These are phyloP conservation scores for Lumnitzera racemosa DNA, from an alignment of 345 rosid genomes.

Conservation along the genomic window DNA sequence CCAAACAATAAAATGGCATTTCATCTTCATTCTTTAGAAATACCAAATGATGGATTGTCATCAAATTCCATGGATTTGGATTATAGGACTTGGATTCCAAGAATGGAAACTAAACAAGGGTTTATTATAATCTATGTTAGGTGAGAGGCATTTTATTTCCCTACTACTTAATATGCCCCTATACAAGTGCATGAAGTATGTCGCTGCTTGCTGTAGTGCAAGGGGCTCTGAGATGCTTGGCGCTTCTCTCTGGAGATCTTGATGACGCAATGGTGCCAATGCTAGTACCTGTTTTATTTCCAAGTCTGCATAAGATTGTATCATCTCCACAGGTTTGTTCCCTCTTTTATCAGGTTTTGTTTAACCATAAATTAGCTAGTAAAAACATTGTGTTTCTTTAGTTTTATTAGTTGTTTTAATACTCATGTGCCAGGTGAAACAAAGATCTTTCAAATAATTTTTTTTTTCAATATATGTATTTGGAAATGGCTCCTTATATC, in stretches of 20 bases:
- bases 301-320: slow-evolving; percentile 67
- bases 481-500: too few relatives aligned
- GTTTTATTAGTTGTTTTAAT: background rate
- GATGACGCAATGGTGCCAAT: slow-evolving; percentile 74
- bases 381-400: background rate
- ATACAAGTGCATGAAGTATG: slow-evolving; percentile 8
- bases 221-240: slow-evolving; percentile 84
- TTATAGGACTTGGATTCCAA: too few relatives aligned
- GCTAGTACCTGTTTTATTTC: slow-evolving; percentile 70
- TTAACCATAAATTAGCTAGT: background rate
- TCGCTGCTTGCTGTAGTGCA: slow-evolving; percentile 43
- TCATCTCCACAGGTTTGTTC: slow-evolving; percentile 71
- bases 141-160: too few relatives aligned
- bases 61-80: too few relatives aligned
- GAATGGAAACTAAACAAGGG: too few relatives aligned
- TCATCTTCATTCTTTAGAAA: too few relatives aligned
- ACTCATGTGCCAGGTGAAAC: too few relatives aligned
- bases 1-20: too few relatives aligned
- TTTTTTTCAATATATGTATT: too few relatives aligned
- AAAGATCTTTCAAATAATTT: too few relatives aligned
- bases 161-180: background rate
- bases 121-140: too few relatives aligned
- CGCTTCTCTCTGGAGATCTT: slow-evolving; percentile 76
- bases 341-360: background rate
- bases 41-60: too few relatives aligned